These are phyloP conservation scores for Penicillium freii DNA, from an alignment of 2,329 filamentous ascomycete genomes.

Conservation along the genomic window DNA sequence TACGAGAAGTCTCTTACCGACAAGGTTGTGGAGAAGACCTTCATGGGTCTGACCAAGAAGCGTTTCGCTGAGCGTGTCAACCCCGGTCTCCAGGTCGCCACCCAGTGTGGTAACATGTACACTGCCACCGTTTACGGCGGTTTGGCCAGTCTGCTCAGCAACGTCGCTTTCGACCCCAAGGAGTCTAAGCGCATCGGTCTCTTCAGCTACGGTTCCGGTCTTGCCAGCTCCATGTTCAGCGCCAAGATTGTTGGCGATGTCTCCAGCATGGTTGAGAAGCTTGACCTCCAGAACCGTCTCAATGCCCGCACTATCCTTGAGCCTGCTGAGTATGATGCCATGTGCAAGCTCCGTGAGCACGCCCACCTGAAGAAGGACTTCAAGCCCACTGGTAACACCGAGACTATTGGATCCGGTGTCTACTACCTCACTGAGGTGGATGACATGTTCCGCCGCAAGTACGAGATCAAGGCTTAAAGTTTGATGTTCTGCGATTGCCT, in stretches of 20 bases:
- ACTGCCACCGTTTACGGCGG: slow-evolving; percentile 60
- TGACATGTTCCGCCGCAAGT: slow-evolving; percentile 81
- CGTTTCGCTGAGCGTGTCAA: slow-evolving; percentile 74
- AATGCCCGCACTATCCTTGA: slow-evolving; percentile 63
- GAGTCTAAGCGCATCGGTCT: slow-evolving; percentile 71
- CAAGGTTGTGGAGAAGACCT: slow-evolving; percentile 82
- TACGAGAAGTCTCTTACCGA: slow-evolving; percentile 77
- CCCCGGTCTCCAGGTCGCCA: slow-evolving; percentile 72
- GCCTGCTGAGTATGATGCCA: slow-evolving; percentile 72
- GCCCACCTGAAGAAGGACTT: slow-evolving; percentile 80
- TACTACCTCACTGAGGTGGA: slow-evolving; percentile 81
- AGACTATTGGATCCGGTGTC: slow-evolving; percentile 63
- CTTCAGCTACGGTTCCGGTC: slow-evolving; percentile 77
- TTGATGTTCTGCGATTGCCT: slow-evolving; percentile 21
- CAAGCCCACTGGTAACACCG: slow-evolving; percentile 65
- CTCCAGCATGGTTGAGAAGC: slow-evolving; percentile 62
- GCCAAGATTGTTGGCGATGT: slow-evolving; percentile 65
- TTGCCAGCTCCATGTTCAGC: slow-evolving; percentile 73
- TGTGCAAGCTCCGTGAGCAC: slow-evolving; percentile 78
- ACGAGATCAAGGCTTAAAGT: slow-evolving; percentile 68
- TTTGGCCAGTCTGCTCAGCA: slow-evolving; percentile 59
- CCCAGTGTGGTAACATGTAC: slow-evolving; percentile 69
- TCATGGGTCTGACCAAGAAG: slow-evolving; percentile 82
- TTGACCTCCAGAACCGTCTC: slow-evolving; percentile 69
- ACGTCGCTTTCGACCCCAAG: slow-evolving; percentile 61